Evolutionary conservation across 2,329 filamentous ascomycete genomes (phyloP), one percentile per base, ranked within the genome.

Genomic region (Aquanectria penicillioides): DNA sequence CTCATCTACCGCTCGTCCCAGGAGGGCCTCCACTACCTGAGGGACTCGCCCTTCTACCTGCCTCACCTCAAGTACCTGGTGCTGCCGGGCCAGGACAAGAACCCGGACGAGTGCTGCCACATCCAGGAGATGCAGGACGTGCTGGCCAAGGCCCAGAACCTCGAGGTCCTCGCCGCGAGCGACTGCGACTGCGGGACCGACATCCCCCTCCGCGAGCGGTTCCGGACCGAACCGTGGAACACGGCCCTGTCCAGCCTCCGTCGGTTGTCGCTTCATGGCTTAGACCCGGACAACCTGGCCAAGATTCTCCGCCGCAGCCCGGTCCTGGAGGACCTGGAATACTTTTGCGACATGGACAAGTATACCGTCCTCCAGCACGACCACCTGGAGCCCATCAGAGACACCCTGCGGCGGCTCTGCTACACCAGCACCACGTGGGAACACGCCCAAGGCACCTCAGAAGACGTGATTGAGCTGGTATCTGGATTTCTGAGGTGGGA

Each of bases 61-160:
- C 68, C 68, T 23, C 70, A 69, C 15, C 68, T 70, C 40, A 70
- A 69, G n/a, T 70, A 70, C 11, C 8, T 70, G 9, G 68, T 70
- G 0, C 25, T 70, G 0, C 68, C 68, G 3, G 68, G 68, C 2
- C 65, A 70, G 15, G 59, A 63, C 8, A 69, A 64, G 43, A 54
- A 63, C 17, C 60, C 60, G 2, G 68, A 69, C n/a, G 65, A 68
- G 23, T 68, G 64, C 37, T 70, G 66, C 5, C 68, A 70, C 22
- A 70, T 70, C n/a, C 68, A 70, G 3, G 68, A 70, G 15, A 70
- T 70, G 68, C 68, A 70, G 22, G 68, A 70, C 11, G 63, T 70
- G 6, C 22, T 70, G 2, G 61, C 49, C 28, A 70, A 70, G 40
- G 68, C 68, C 0, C 65, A 70, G 23, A 70, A 70, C 2, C 65